Base-by-base conservation (phyloP, 495 filamentous ascomycete genomes). In the Polyplosphaeria fusca region DNA sequence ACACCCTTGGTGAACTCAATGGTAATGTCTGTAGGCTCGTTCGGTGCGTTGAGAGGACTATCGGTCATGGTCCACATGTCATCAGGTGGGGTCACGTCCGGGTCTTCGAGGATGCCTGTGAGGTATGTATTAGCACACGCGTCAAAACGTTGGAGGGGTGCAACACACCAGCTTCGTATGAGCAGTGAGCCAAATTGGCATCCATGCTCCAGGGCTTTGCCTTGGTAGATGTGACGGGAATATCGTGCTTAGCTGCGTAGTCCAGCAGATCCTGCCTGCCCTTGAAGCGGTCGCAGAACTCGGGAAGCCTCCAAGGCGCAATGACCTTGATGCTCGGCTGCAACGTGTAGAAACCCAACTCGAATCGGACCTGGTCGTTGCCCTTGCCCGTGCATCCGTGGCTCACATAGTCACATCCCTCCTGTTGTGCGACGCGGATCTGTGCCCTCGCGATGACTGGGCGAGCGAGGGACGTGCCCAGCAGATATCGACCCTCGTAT, bases 101-200 rank as follows among this genome's bases (percentile, higher is more conserved):
- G 82, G 67, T 88, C 79, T 73, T 89, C 86, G 39, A 88, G 76
- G 52, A 83, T 85, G 59, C 60, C 57, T 54, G 39, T 18, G n/a
- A 18, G 5, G 39, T 42, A 13, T 7, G 7, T 35, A n/a, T 35
- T 35, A 35, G 30, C 30, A 24, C 7, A 53, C 14, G 13, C 13
- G 2, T 23, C 22, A 3, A 4, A 44, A 9, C n/a, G 9, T 28
- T 13, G 22, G 25, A 4, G 40, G 24, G n/a, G 18, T 27, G 2
- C 5, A 25, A 37, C 47, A 13, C 47, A 59, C 91, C 91, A 44
- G 86, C 87, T 77, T 96, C 91, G 69, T 95, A 96, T 43, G 76
- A 82, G 80, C 89, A 95, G 73, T 96, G 91, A 20, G 89, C 89
- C 55, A 93, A 75, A 77, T 95, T 96, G 73, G 89, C 88, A 60